These are phyloP conservation scores for Mycena maculata DNA, from an alignment of 768 basidiomycete genomes.

Conservation along the genomic window DNA sequence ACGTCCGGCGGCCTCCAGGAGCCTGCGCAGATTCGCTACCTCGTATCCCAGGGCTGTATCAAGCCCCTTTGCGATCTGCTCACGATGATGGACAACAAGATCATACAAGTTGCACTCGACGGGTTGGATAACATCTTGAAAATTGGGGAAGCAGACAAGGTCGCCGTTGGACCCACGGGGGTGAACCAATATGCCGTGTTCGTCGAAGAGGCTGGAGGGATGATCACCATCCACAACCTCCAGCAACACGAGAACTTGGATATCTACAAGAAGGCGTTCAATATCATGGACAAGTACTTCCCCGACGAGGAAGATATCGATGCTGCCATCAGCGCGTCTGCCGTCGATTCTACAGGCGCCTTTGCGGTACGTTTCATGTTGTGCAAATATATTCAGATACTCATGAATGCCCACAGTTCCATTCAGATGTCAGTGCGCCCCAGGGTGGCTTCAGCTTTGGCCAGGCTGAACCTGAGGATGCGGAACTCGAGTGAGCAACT, in stretches of 20 bases:
- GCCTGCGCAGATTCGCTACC: slow-evolving; percentile 96
- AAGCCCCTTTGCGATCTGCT: slow-evolving; percentile 97
- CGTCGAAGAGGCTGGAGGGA: slow-evolving; percentile 98
- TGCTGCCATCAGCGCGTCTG: slow-evolving; percentile 81
- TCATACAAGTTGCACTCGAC: slow-evolving; percentile 97
- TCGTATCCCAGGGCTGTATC: slow-evolving; percentile 97
- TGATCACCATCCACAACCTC: slow-evolving; percentile 98
- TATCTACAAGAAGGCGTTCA: slow-evolving; percentile 99
- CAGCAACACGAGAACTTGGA: slow-evolving; percentile 99
- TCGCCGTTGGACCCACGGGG: slow-evolving; percentile 81
- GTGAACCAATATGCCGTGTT: slow-evolving; percentile 93
- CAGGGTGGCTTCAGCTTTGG: slow-evolving; percentile 98
- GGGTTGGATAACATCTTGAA: slow-evolving; percentile 98
- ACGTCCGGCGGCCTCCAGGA: slow-evolving; percentile 98
- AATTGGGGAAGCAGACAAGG: slow-evolving; percentile 95
- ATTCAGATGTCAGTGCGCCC: slow-evolving; percentile 86
- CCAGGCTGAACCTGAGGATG: slow-evolving; percentile 61
- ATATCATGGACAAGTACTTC: slow-evolving; percentile 98
- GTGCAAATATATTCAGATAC: slow-evolving; percentile 13
- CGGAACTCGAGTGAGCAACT: slow-evolving; percentile 12
- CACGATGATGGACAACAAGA: slow-evolving; percentile 99
- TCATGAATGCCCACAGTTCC: slow-evolving; percentile 65
- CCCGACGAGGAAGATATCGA: slow-evolving; percentile 96
- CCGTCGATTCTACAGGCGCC: slow-evolving; percentile 76
- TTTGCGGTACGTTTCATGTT: slow-evolving; percentile 69